Percentiles rank a stretch among this genome's conserved stretches.
phyloP scores from a whole-genome alignment of 345 rosid species.

The Fremontodendron californicum region DNA sequence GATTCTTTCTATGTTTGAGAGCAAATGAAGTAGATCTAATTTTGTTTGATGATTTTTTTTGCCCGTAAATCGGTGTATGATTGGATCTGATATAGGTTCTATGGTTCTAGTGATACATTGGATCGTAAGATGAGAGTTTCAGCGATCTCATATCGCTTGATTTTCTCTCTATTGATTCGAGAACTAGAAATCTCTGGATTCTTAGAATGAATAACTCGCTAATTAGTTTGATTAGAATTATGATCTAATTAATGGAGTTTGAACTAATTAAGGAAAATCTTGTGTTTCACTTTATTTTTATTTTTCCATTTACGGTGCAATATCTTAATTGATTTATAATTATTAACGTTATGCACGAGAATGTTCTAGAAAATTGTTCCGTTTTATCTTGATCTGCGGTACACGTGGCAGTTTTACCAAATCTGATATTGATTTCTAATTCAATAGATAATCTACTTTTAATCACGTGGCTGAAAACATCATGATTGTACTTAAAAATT shows the following conservation, averaged over 20 bases:
- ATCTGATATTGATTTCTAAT: not conserved
- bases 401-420: not conserved
- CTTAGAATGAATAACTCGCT: not conserved
- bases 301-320: not conserved
- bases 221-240: not conserved
- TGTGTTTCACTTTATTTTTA: not conserved
- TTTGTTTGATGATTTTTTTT: not conserved
- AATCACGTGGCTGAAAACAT: not conserved
- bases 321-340: not conserved
- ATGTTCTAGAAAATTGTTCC: not conserved
- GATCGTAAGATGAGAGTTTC: not conserved
- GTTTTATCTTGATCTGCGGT: not conserved
- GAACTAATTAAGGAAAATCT: not conserved
- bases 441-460: not conserved
- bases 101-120: not conserved
- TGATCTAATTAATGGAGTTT: not conserved
- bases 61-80: not conserved
- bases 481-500: not conserved
- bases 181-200: not conserved
- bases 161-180: not conserved
- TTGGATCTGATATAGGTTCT: constrained; percentile 18
- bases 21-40: not conserved
- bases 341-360: not conserved
- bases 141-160: not conserved
- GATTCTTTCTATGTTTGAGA: not conserved